Percentiles rank a stretch among this genome's conserved stretches.
These are phyloP conservation scores for Arctostaphylos glauca DNA, from an alignment of 148 eudicot species.

Conservation along the genomic window DNA sequence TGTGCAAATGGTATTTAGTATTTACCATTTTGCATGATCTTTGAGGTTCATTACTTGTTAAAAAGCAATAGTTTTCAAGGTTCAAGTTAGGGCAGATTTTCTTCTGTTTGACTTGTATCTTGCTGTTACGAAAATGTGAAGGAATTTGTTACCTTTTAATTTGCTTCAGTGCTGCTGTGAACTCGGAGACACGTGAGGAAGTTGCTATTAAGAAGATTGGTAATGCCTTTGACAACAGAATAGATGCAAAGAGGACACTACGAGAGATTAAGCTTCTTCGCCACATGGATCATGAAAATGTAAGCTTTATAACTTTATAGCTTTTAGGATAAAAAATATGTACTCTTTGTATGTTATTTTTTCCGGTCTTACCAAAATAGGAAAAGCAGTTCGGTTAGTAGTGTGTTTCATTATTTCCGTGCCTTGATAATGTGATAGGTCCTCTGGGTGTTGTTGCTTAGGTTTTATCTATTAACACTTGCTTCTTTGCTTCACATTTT, in stretches of 20 bases:
- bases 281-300: slow-evolving; percentile 84
- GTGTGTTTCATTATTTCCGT: neutral
- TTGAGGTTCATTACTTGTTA: neutral
- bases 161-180: slow-evolving; percentile 64
- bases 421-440: neutral
- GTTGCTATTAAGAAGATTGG: slow-evolving; percentile 87
- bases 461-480: neutral
- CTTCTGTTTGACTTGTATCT: neutral
- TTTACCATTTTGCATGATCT: neutral
- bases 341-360: neutral
- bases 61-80: neutral
- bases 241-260: slow-evolving; percentile 83
- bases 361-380: neutral
- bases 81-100: neutral
- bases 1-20: neutral
- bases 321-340: neutral
- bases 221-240: slow-evolving; percentile 74
- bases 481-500: neutral
- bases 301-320: slow-evolving; percentile 24
- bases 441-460: neutral
- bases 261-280: slow-evolving; percentile 82
- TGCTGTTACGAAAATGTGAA: slow-evolving; percentile 10
- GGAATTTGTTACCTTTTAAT: slow-evolving; percentile 12
- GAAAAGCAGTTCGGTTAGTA: neutral
- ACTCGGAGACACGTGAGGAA: slow-evolving; percentile 71